Evolutionary conservation across 345 rosid species (phyloP).

Genomic region (Rhizophora apiculata): DNA sequence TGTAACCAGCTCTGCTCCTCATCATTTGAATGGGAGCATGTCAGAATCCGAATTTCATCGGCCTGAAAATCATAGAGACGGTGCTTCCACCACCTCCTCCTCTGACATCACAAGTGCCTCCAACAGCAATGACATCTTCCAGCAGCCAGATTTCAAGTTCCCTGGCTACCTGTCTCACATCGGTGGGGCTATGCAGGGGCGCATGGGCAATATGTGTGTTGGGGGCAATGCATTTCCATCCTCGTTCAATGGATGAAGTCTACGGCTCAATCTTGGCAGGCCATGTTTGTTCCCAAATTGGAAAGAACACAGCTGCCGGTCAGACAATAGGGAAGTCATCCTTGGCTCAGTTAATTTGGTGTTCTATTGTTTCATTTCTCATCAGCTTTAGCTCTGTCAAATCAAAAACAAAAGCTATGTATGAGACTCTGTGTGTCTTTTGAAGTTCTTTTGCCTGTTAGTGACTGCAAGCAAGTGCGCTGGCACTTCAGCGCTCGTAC

Average conservation of each 20-base stretch:
- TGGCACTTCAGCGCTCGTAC: too few relatives aligned
- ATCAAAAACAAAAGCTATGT: too few relatives aligned
- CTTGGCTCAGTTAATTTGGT: slow-evolving; percentile 65
- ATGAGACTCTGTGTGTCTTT: too few relatives aligned
- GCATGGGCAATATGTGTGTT: slow-evolving; percentile 32
- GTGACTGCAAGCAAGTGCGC: too few relatives aligned
- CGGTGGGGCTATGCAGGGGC: slow-evolving; percentile 30
- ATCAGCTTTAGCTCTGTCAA: slow-evolving; percentile 1
- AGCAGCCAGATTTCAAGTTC: slow-evolving; percentile 48
- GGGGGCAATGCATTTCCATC: slow-evolving; percentile 40
- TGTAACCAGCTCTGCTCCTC: slow-evolving; percentile 16
- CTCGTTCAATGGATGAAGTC: slow-evolving; percentile 33
- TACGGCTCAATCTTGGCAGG: slow-evolving; percentile 21
- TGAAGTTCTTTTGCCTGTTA: too few relatives aligned
- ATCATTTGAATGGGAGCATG: slow-evolving; percentile 16
- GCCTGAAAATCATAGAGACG: slow-evolving; percentile 33
- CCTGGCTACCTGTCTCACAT: slow-evolving; percentile 41
- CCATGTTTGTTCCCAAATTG: slow-evolving; percentile 8
- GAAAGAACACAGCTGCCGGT: slow-evolving; percentile 35
- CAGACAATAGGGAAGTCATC: slow-evolving; percentile 79
- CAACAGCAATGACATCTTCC: slow-evolving; percentile 42
- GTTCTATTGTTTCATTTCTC: slow-evolving; percentile 19
- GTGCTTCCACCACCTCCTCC: slow-evolving; percentile 42
- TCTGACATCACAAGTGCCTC: slow-evolving; percentile 49
- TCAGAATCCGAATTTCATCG: slow-evolving; percentile 39